These are phyloP conservation scores for Syzygium oleosum DNA, from an alignment of 345 rosid species.

Conservation along the genomic window DNA sequence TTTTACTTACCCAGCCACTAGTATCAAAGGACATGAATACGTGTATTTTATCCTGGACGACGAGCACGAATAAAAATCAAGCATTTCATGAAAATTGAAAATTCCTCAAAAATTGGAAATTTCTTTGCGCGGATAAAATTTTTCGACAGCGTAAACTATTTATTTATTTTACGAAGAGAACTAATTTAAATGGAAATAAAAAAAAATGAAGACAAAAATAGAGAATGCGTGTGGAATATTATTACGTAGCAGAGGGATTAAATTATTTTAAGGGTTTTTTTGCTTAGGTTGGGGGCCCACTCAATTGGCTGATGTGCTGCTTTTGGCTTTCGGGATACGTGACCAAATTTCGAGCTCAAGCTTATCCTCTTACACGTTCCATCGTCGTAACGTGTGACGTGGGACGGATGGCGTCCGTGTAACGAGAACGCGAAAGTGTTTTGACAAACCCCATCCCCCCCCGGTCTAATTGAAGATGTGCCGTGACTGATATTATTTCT, in stretches of 20 bases:
- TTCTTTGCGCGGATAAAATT: fast-evolving
- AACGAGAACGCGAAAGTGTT: neutral
- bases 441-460: too few relatives aligned
- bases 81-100: fast-evolving
- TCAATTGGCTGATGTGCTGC: too few relatives aligned
- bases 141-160: fast-evolving
- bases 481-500: too few relatives aligned
- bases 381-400: neutral
- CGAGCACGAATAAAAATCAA: neutral
- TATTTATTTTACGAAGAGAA: neutral
- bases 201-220: neutral
- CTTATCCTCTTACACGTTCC: fast-evolving
- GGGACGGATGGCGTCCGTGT: neutral
- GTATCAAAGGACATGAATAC: too few relatives aligned
- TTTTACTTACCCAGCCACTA: too few relatives aligned
- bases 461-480: too few relatives aligned
- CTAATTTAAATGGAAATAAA: fast-evolving
- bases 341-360: neutral
- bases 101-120: neutral
- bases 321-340: neutral
- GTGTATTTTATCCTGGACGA: too few relatives aligned
- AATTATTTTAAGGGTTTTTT: too few relatives aligned
- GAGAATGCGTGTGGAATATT: neutral
- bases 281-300: too few relatives aligned
- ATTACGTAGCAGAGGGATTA: too few relatives aligned